phyloP scores from a whole-genome alignment of 2,329 filamentous ascomycete genomes.

The Aspergillus sp. region DNA sequence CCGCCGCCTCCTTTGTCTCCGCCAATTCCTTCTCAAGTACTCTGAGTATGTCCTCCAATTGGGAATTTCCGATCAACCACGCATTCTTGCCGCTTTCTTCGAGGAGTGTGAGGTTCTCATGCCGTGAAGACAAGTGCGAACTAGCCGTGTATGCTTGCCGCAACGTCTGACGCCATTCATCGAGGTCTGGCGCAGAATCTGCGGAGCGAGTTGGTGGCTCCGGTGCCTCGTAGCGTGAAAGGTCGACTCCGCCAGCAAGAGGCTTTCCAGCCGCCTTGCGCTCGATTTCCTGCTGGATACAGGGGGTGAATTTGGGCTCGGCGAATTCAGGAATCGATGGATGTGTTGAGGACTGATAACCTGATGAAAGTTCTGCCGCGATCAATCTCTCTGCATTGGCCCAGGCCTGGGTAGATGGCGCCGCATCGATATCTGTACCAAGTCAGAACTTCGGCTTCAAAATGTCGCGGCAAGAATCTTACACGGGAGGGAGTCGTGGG shows the following conservation, averaged over 20 bases:
- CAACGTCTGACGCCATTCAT: constrained; percentile 53
- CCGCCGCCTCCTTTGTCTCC: constrained; percentile 65
- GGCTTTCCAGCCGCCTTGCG: constrained; percentile 64
- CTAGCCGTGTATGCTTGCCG: constrained; percentile 58
- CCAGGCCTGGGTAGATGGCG: constrained; percentile 63
- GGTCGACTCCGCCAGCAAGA: constrained; percentile 65
- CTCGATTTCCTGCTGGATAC: constrained; percentile 67
- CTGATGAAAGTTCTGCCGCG: constrained; percentile 59
- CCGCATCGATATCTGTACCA: constrained; percentile 72
- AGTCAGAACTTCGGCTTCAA: constrained; percentile 15
- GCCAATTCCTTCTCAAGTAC: constrained; percentile 73
- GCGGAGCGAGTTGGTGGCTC: constrained; percentile 53
- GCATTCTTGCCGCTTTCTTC: constrained; percentile 83
- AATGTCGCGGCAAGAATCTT: constrained; percentile 33
- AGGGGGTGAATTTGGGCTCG: constrained; percentile 60
- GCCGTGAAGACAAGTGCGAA: constrained; percentile 57
- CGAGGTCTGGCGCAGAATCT: constrained; percentile 33
- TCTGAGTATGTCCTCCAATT: constrained; percentile 70
- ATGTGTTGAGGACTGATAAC: constrained; percentile 54
- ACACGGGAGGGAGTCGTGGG: constrained; percentile 82
- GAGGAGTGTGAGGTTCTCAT: constrained; percentile 69
- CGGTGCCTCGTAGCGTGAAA: constrained; percentile 79
- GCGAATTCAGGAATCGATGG: constrained; percentile 57
- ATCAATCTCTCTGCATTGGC: constrained; percentile 70
- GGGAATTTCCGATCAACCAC: constrained; percentile 83